Evolutionary conservation across 495 filamentous ascomycete species (phyloP), one percentile per base, ranked within the genome.

Genomic region (Trypethelium eluteriae): DNA sequence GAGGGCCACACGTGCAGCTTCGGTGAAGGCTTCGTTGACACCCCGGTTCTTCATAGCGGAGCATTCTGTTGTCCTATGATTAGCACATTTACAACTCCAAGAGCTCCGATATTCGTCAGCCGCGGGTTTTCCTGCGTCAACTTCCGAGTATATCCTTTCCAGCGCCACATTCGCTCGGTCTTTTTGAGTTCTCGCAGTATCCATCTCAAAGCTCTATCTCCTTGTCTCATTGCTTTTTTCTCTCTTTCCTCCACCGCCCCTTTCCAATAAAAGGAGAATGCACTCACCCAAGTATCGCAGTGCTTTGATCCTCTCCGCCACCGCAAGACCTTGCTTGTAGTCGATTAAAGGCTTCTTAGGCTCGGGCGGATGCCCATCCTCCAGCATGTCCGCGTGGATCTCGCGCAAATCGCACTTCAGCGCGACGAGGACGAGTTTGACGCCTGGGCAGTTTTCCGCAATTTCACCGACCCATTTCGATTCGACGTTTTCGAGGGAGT

Each of bases 391-490:
- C n/a, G 79, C 81, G 4, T 81, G 79, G 18, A 82, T 77, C 76
- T 96, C 92, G 59, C 94, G 84, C 76, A 98, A 79, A 80, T 98
- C 94, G 77, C 94, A 98, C 79, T 98, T 98, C 62, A 98, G 81
- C 39, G 94, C 94, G 3, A 96, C 93, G n/a, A 98, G 81, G 38
- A 98, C 95, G 39, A 98, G 82, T 74, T 92, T 93, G 62, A 97
- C 94, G 36, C 89, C 90, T 16, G 90, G 91, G 77, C 94, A 98
- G 75, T 98, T 96, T 77, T 98, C 95, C 46, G 91, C 90, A 67
- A 98, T 98, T 76, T 98, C 94, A 62, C 90, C 87, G 18, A 97
- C 90, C 94, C 94, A 98, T 79, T 98, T 98, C 65, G 90, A 92
- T 73, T 95, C 92, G 62, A 98, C 91, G 83, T 98, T 98, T 77